Evolutionary conservation across 768 basidiomycete genomes (phyloP).

Genomic region (Mycena vulgaris): DNA sequence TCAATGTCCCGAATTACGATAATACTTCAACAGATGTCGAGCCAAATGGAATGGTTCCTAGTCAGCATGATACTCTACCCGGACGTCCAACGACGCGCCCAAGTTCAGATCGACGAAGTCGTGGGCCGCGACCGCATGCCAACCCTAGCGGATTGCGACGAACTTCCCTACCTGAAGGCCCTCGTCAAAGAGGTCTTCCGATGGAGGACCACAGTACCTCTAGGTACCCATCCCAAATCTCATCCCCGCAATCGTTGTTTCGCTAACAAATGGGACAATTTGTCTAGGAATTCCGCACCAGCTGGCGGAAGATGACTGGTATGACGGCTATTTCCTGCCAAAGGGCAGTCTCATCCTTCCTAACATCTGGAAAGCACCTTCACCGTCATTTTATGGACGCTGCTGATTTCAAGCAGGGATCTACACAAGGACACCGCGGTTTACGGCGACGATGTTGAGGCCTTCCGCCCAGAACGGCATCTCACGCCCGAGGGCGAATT

Average conservation of each 20-base stretch:
- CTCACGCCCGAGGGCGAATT: neutral
- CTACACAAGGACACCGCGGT: neutral
- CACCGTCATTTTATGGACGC: neutral
- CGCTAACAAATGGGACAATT: neutral
- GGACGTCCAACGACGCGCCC: neutral
- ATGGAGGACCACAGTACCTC: neutral
- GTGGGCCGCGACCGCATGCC: conserved; percentile 3
- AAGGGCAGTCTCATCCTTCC: neutral
- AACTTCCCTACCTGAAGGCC: neutral
- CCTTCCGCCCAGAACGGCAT: neutral
- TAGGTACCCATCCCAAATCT: neutral
- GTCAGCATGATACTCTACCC: neutral
- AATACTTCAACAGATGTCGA: neutral
- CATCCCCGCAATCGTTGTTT: too few species aligned
- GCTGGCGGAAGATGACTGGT: conserved; percentile 1
- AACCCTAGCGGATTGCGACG: neutral
- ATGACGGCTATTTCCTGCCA: neutral
- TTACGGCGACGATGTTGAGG: neutral
- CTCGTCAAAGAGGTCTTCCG: conserved; percentile 5
- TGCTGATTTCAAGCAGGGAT: neutral
- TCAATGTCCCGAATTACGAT: too few species aligned
- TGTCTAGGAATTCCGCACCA: neutral
- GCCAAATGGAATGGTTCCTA: conserved; percentile 15
- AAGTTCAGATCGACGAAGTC: neutral
- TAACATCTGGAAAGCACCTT: neutral